Base-by-base conservation (phyloP, 140 eudicot species). In the Erigeron philadelphicus region DNA sequence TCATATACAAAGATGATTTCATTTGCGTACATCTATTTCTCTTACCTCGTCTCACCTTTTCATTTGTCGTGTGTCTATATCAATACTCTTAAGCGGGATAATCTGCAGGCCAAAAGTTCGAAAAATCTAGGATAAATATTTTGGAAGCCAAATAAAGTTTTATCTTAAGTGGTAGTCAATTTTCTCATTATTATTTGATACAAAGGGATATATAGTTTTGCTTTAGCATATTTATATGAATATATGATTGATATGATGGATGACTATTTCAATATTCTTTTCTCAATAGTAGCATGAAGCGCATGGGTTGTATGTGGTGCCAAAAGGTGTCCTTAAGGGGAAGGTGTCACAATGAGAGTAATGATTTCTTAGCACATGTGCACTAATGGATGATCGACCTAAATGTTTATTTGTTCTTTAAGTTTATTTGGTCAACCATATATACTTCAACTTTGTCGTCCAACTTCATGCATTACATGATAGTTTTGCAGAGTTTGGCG, bases 351-450 rank as follows among this genome's bases (percentile, higher is more conserved):
- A 47, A 57, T 25, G 72, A 74, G 72, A 74, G 53, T 75, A 66
- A 75, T 67, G 79, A 75, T 75, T 67, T 47, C 69, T 8, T 75
- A 47, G 75, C 79, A 75, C 79, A 75, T 75, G 79, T 67, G 66
- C 79, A 66, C 79, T 45, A 64, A 53, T 56, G 46, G 71, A 66
- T 60, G 53, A 67, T 25, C 46, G 76, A 49, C 61, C 48, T 65
- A 66, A 66, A 74, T 66, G 66, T 74, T 66, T 21, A 21, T 21
- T 64, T 42, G 53, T 62, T 63, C 55, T 73, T 68, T 13, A 54
- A 55, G 60, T 42, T 43, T 54, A 8, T 25, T 55, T 56, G 25
- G 54, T 66, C 66, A 75, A 75, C 49, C 74, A 75, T 0, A 21
- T 21, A 21, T 52, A 47, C 3, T 43, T 66, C 61, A 67, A 46